Evolutionary conservation across 495 filamentous ascomycete genomes (phyloP).

Genomic region (Stereocaulon alpinum): DNA sequence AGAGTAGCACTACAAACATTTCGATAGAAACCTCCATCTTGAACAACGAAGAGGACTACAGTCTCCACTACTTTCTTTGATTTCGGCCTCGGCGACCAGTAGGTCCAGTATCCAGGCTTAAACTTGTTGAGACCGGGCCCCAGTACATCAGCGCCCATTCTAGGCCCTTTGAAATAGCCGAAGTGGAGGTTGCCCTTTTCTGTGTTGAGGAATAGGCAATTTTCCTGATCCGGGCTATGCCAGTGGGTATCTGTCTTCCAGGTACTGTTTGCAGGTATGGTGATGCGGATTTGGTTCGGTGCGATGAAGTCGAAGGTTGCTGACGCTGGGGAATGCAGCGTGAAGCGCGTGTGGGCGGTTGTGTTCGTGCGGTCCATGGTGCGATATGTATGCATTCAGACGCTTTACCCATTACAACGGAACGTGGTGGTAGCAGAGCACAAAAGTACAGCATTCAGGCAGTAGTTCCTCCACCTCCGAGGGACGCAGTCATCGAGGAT

Average conservation of each 20-base stretch:
- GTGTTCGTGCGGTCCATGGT: slow-evolving; percentile 2
- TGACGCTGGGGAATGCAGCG: neutral
- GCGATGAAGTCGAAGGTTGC: slow-evolving; percentile 1
- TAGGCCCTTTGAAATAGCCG: neutral
- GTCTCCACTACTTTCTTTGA: neutral
- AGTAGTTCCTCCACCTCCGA: too few relatives aligned
- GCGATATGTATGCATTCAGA: too few relatives aligned
- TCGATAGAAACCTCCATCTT: neutral
- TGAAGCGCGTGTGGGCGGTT: neutral
- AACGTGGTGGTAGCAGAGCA: too few relatives aligned
- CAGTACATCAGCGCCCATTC: neutral
- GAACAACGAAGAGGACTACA: neutral
- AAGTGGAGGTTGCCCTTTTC: slow-evolving; percentile 1
- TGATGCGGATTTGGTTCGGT: slow-evolving; percentile 8
- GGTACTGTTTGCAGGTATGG: neutral
- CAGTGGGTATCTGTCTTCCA: neutral
- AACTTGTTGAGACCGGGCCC: neutral
- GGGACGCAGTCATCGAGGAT: too few relatives aligned
- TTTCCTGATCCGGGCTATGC: neutral
- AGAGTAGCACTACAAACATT: neutral
- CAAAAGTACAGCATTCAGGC: too few relatives aligned
- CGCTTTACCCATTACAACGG: too few relatives aligned
- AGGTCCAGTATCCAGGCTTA: neutral
- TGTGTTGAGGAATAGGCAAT: neutral
- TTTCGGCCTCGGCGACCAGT: neutral